Percentiles rank a stretch among this genome's conserved stretches.
Evolutionary conservation across 139 green algal genomes (phyloP).

Genomic region (Auxenochlorella pyrenoidosa): DNA sequence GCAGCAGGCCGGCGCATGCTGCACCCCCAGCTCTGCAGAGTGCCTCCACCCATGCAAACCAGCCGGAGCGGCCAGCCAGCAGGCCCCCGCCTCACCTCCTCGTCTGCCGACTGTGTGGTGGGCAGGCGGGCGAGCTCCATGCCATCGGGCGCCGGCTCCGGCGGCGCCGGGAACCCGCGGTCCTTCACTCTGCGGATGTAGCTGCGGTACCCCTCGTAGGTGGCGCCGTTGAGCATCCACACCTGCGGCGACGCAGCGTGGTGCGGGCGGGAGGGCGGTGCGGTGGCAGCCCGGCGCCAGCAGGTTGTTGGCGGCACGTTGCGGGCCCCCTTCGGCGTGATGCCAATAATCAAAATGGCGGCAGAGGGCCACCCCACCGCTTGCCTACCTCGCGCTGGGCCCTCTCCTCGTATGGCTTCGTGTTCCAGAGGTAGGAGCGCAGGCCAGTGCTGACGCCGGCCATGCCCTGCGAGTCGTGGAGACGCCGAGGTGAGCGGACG

Average conservation of each 20-base stretch:
- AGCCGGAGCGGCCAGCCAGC: too few relatives aligned
- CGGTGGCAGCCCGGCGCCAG: too few relatives aligned
- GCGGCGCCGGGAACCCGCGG: not conserved
- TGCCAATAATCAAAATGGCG: too few relatives aligned
- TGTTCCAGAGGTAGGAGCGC: conserved; percentile 5
- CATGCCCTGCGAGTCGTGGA: not conserved
- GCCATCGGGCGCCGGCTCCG: not conserved
- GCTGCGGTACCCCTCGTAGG: conserved; percentile 21
- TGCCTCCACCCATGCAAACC: too few relatives aligned
- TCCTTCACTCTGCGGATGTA: conserved; percentile 21
- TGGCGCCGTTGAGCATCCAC: conserved; percentile 9
- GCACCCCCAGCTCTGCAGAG: too few relatives aligned
- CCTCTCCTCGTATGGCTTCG: not conserved
- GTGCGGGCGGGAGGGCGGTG: not conserved
- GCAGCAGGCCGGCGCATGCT: too few relatives aligned
- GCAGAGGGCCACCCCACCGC: too few relatives aligned
- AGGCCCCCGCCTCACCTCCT: not conserved
- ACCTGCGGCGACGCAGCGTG: not conserved
- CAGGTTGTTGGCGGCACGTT: too few relatives aligned
- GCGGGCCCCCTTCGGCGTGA: too few relatives aligned
- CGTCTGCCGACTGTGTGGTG: not conserved
- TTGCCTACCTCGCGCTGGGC: not conserved
- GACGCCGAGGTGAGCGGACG: not conserved
- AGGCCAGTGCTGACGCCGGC: conserved; percentile 11
- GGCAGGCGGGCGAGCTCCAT: not conserved